Conservation (phyloP, 768 basidiomycete species). For the Russula sp. region DNA sequence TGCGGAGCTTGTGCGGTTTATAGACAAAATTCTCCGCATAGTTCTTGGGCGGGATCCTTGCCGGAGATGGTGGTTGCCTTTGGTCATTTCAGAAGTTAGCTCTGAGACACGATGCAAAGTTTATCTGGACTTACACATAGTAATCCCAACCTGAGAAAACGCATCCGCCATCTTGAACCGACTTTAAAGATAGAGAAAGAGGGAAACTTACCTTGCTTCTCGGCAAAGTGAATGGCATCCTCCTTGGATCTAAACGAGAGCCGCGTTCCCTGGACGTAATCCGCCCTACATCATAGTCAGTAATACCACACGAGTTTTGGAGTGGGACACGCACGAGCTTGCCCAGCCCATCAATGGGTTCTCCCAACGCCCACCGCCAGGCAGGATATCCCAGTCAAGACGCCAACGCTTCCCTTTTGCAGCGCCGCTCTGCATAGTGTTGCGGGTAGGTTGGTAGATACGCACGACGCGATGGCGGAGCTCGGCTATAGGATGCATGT, state of each 20-base stretch:
- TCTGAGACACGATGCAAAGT: not conserved
- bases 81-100: not conserved
- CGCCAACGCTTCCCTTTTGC: conserved; percentile 85
- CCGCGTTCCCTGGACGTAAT: conserved; percentile 92
- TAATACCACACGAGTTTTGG: not conserved
- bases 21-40: conserved; percentile 91
- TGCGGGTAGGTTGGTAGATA: conserved; percentile 88
- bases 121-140: conserved; percentile 58
- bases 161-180: conserved; percentile 10
- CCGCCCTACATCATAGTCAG: conserved; percentile 49
- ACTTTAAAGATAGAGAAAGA: not conserved
- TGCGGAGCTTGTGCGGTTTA: conserved; percentile 68
- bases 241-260: conserved; percentile 79
- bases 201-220: conserved; percentile 75
- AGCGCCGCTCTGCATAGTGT: conserved; percentile 91
- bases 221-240: conserved; percentile 90
- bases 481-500: conserved; percentile 44
- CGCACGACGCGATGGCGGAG: conserved; percentile 82
- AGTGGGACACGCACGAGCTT: conserved; percentile 62
- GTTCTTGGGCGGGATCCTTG: conserved; percentile 76
- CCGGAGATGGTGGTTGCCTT: conserved; percentile 53
- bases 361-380: conserved; percentile 91
- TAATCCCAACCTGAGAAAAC: conserved; percentile 79
- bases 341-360: conserved; percentile 98
- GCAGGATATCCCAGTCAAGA: conserved; percentile 90